Evolutionary conservation across 805 yeast species (phyloP), one percentile per base, ranked within the genome.

Genomic region (Henningerozyma blattae): DNA sequence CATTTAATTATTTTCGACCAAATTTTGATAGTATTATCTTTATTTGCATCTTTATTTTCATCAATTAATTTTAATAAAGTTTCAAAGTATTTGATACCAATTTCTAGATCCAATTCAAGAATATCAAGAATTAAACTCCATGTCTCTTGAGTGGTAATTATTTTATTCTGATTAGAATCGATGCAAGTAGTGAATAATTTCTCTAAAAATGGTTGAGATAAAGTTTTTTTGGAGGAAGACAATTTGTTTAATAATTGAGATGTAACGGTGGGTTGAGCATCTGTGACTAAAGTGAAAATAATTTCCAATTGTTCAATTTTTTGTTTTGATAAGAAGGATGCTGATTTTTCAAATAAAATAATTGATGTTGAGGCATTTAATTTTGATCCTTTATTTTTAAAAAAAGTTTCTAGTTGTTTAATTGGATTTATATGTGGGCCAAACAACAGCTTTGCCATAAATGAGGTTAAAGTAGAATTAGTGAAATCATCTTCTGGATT

Each of bases 101-200:
- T 57, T 36, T 74, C 79, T 3, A 73, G 61, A 50, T 77, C 79
- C 34, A 77, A 61, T 18, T 61, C 61, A 12, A 77, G 46, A 4
- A 77, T 54, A 24, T 68, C 59, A 1, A 53, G 57, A 4, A 78
- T 49, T 34, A 79, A 52, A 1, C 46, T 42, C 71, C 74, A 70
- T 36, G 66, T 64, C 19, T 61, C 40, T 5, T 28, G 20, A 17
- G 36, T 36, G 9, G 28, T 27, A 9, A 20, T n/a, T 4, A 27
- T 18, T 3, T 32, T 18, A 4, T 24, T 14, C 3, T 43, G 28
- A 2, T 39, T 28, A 22, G 28, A 19, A 15, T 36, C 27, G 5
- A 48, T 24, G 3, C 43, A 38, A 7, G 41, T 34, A 1, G 30
- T 17, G 20, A 53, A 51, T 26, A 56, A 30, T 1, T 43, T 33